phyloP scores from a whole-genome alignment of 1,284 basidiomycete species.

The Malassezia obtusa region DNA sequence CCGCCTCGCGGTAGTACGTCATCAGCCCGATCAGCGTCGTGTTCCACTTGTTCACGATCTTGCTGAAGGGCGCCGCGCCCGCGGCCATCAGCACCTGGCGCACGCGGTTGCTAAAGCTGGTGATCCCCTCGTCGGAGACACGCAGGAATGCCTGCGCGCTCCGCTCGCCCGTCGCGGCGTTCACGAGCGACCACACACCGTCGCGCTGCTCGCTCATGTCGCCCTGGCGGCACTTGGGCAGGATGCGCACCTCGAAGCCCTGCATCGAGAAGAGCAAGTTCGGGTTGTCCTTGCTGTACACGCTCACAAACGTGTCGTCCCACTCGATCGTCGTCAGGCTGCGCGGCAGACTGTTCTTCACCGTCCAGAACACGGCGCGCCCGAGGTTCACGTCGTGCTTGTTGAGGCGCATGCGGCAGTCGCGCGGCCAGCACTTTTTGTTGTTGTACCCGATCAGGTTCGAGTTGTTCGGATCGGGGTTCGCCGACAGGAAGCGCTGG shows the following conservation, averaged over 20 bases:
- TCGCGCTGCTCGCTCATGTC: conserved; percentile 95
- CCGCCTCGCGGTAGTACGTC: conserved; percentile 99
- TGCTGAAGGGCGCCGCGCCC: conserved; percentile 95
- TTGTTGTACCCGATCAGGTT: conserved; percentile 99
- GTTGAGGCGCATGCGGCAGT: conserved; percentile 96
- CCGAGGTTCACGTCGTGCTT: conserved; percentile 99
- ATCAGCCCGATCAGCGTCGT: conserved; percentile 60
- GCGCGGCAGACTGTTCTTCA: conserved; percentile 90
- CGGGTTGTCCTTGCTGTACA: conserved; percentile 95
- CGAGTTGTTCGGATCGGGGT: conserved; percentile 96
- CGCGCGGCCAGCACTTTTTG: conserved; percentile 96
- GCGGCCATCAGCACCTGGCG: conserved; percentile 97
- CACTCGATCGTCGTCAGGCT: conserved; percentile 97
- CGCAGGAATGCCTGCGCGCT: conserved; percentile 95
- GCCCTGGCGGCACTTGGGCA: conserved; percentile 88
- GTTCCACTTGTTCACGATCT: conserved; percentile 99
- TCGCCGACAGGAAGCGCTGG: conserved; percentile 88
- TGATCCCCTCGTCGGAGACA: conserved; percentile 85
- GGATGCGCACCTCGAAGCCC: conserved; percentile 91
- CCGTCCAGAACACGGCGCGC: conserved; percentile 97
- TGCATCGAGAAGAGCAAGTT: conserved; percentile 97
- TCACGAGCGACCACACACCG: conserved; percentile 88
- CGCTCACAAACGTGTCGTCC: conserved; percentile 54
- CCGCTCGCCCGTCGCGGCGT: conserved; percentile 90
- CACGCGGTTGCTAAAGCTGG: conserved; percentile 53